Conservation (phyloP, 2,329 filamentous ascomycete genomes). For the Aplosporella prunicola region DNA sequence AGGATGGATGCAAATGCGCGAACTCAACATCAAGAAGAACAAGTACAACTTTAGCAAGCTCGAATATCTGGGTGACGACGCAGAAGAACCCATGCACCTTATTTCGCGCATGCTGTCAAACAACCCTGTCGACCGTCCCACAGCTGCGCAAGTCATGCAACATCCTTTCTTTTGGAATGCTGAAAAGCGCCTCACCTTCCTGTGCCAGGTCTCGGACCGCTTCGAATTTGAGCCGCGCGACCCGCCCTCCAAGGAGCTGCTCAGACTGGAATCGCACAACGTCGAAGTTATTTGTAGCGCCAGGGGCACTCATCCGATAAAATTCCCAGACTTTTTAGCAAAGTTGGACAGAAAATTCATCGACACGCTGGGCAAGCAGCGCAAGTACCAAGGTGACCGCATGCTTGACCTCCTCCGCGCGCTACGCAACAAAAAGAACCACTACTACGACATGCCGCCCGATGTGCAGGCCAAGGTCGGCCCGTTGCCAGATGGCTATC, state of each 20-base stretch:
- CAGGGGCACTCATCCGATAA: slow-evolving; percentile 26
- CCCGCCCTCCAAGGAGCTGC: slow-evolving; percentile 61
- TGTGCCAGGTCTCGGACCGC: slow-evolving; percentile 94
- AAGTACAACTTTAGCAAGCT: slow-evolving; percentile 63
- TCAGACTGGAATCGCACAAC: slow-evolving; percentile 45
- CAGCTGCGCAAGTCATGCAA: slow-evolving; percentile 69
- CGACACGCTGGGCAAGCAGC: slow-evolving; percentile 82
- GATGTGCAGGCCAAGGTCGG: slow-evolving; percentile 66
- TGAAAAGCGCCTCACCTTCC: slow-evolving; percentile 79
- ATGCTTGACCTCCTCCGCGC: slow-evolving; percentile 83
- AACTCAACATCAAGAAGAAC: slow-evolving; percentile 94
- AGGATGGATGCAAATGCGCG: slow-evolving; percentile 72
- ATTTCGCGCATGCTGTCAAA: slow-evolving; percentile 70
- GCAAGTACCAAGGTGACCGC: slow-evolving; percentile 79
- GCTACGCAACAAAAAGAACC: slow-evolving; percentile 90
- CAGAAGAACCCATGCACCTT: slow-evolving; percentile 78
- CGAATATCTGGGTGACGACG: slow-evolving; percentile 69
- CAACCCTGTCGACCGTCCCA: slow-evolving; percentile 58
- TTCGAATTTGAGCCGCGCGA: slow-evolving; percentile 89
- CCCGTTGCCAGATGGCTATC: slow-evolving; percentile 66
- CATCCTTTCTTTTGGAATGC: slow-evolving; percentile 96
- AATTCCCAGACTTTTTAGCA: slow-evolving; percentile 65
- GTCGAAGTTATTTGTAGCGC: slow-evolving; percentile 28
- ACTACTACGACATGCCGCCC: slow-evolving; percentile 93
- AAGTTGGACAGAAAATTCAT: slow-evolving; percentile 72